Evolutionary conservation across 441 rosid species (phyloP).

Genomic region (Erodium texanum): DNA sequence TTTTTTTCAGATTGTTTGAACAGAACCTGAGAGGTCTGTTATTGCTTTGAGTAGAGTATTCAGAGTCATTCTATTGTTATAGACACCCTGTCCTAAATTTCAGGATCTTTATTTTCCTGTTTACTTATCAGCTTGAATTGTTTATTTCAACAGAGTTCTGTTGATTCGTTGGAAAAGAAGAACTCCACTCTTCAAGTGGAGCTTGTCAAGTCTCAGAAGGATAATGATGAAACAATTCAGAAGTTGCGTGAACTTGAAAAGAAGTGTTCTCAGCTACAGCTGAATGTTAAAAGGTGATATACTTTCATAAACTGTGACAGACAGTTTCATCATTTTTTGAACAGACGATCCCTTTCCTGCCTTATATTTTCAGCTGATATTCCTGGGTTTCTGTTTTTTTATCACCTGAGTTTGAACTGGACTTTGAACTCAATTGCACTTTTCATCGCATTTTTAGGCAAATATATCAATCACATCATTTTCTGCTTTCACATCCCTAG

Average conservation of each 20-base stretch:
- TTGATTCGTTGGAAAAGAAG: conserved; percentile 57
- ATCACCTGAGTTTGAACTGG: not conserved
- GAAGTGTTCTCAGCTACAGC: conserved; percentile 63
- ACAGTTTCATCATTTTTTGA: not conserved
- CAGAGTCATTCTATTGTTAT: not conserved
- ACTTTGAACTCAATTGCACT: not conserved
- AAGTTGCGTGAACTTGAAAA: conserved; percentile 64
- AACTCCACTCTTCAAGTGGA: conserved; percentile 62
- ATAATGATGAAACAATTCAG: conserved; percentile 35
- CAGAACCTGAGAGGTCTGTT: no score
- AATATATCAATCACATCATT: not conserved
- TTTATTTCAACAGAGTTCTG: conserved; percentile 38
- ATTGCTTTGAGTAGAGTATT: not conserved
- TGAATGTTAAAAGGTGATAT: conserved; percentile 56
- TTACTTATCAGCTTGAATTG: not conserved
- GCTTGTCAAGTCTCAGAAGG: conserved; percentile 51
- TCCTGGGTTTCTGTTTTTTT: not conserved
- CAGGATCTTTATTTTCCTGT: conserved; percentile 7
- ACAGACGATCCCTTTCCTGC: not conserved
- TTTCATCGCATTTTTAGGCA: not conserved
- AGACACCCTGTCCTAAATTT: not conserved
- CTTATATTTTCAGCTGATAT: not conserved
- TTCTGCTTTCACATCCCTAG: not conserved
- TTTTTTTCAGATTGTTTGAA: no score
- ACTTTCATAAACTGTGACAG: not conserved